Evolutionary conservation across 306 rosid genomes (phyloP), one percentile per base, ranked within the genome.

Genomic region (Cicer cuneatum): DNA sequence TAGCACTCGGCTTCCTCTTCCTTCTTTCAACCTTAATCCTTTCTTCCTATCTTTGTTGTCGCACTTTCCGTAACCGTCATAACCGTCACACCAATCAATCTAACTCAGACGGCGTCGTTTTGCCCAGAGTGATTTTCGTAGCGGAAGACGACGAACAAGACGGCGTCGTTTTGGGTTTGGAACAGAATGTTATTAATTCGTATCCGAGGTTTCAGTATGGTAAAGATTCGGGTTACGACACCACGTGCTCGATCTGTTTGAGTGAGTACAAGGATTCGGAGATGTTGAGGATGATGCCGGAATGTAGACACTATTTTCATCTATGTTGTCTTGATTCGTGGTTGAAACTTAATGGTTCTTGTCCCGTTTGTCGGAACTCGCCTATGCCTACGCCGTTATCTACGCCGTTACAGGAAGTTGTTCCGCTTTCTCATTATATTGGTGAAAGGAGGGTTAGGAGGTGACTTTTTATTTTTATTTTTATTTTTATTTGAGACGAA

Each of bases 251-350:
- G 61, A 90, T 94, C 56, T 94, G 98, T 9, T 71, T 94, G 68
- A 88, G 96, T 58, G 97, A 94, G 67, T 94, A 91, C 40, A 86
- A 83, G 83, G 97, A 88, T 0, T 75, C 83, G 53, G 98, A 94
- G 89, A 88, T 91, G 97, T 45, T 94, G 51, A 71, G 98, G 83
- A 90, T 94, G 98, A 94, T 94, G 98, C 98, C 97, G 0, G 97
- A 94, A 78, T 94, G 98, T 59, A 72, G 92, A 10, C 98, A 94
- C 74, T 85, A 58, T 66, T 94, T 94, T 60, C 98, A 94, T 76
- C 64, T 91, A 5, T 72, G 68, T n/a, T 94, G 98, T 35, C 85
- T 94, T 60, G 98, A 94, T 67, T 84, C 96, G 0, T 94, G 98
- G 98, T 81, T 94, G 75, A 90, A 85, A 80, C 96, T 94, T 42